phyloP scores from a whole-genome alignment of 495 filamentous ascomycete species.

The Annulohypoxylon moriforme region DNA sequence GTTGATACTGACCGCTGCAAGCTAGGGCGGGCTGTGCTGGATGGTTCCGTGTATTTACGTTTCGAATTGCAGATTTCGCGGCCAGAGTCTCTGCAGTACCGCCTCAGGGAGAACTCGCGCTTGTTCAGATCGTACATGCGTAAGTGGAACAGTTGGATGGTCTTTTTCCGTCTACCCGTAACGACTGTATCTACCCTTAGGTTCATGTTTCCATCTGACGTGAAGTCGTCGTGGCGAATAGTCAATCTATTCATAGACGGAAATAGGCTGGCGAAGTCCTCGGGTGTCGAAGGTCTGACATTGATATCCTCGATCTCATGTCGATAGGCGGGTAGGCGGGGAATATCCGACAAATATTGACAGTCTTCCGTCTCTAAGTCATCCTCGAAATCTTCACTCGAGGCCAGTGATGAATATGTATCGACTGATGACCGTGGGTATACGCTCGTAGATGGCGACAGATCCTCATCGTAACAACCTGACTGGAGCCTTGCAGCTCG shows the following conservation, averaged over 20 bases:
- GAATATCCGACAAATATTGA: slow-evolving; percentile 56
- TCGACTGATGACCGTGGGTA: slow-evolving; percentile 75
- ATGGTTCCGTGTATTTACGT: slow-evolving; percentile 71
- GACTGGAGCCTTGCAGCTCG: slow-evolving; percentile 52
- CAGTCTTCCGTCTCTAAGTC: slow-evolving; percentile 63
- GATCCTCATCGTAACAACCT: slow-evolving; percentile 57
- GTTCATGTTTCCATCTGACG: slow-evolving; percentile 97
- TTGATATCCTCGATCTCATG: slow-evolving; percentile 70
- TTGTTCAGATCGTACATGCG: slow-evolving; percentile 92
- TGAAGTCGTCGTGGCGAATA: slow-evolving; percentile 92
- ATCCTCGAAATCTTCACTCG: slow-evolving; percentile 70
- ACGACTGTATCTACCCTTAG: slow-evolving; percentile 87
- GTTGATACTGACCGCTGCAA: slow-evolving; percentile 79
- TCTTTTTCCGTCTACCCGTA: slow-evolving; percentile 66
- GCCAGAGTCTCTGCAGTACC: slow-evolving; percentile 92
- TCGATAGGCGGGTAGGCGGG: slow-evolving; percentile 68
- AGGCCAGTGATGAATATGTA: slow-evolving; percentile 80
- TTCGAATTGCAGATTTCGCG: slow-evolving; percentile 91
- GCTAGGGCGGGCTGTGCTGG: slow-evolving; percentile 51
- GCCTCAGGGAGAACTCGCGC: slow-evolving; percentile 88
- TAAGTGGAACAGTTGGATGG: slow-evolving; percentile 90
- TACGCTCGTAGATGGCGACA: slow-evolving; percentile 59
- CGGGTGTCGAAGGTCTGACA: slow-evolving; percentile 78
- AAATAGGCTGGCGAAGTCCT: slow-evolving; percentile 87
- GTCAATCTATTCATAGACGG: slow-evolving; percentile 82